These are phyloP conservation scores for Leccinum solheimii DNA, from an alignment of 1,284 basidiomycete genomes.

Conservation along the genomic window DNA sequence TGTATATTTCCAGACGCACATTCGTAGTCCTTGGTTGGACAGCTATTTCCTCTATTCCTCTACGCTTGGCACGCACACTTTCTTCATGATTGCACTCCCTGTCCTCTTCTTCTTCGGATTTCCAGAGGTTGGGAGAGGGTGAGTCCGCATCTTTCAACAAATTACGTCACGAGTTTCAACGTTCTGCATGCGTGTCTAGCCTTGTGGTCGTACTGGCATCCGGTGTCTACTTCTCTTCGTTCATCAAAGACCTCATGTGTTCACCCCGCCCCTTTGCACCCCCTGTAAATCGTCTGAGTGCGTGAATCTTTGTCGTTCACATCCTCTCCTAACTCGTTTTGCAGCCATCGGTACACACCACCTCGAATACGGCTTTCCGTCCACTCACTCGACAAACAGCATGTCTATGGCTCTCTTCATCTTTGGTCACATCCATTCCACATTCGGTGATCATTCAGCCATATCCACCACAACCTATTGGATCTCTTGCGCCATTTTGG, in stretches of 20 bases:
- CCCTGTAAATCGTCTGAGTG: conserved; percentile 84
- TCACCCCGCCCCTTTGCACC: conserved; percentile 90
- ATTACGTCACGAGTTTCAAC: neutral
- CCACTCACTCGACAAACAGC: conserved; percentile 92
- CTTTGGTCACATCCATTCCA: conserved; percentile 55
- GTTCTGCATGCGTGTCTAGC: conserved; percentile 38
- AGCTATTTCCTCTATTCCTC: conserved; percentile 91
- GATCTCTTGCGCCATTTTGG: conserved; percentile 46
- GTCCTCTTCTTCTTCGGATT: conserved; percentile 88
- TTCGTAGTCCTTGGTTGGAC: conserved; percentile 76
- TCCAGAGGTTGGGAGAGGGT: conserved; percentile 73
- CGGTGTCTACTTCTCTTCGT: conserved; percentile 84
- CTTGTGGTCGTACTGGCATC: conserved; percentile 73
- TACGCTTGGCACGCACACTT: conserved; percentile 88
- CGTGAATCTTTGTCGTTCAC: conserved; percentile 29
- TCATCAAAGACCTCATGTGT: conserved; percentile 89
- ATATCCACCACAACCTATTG: conserved; percentile 50
- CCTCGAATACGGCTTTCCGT: conserved; percentile 93
- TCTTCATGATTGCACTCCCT: conserved; percentile 91
- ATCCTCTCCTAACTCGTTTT: neutral
- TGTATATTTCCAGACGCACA: conserved; percentile 41
- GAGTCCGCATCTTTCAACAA: conserved; percentile 28
- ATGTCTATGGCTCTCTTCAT: conserved; percentile 86
- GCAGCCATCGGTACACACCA: conserved; percentile 83
- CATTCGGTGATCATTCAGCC: conserved; percentile 34